Evolutionary conservation across 2,329 filamentous ascomycete genomes (phyloP), one percentile per base, ranked within the genome.

Genomic region (Colletotrichum shisoi): DNA sequence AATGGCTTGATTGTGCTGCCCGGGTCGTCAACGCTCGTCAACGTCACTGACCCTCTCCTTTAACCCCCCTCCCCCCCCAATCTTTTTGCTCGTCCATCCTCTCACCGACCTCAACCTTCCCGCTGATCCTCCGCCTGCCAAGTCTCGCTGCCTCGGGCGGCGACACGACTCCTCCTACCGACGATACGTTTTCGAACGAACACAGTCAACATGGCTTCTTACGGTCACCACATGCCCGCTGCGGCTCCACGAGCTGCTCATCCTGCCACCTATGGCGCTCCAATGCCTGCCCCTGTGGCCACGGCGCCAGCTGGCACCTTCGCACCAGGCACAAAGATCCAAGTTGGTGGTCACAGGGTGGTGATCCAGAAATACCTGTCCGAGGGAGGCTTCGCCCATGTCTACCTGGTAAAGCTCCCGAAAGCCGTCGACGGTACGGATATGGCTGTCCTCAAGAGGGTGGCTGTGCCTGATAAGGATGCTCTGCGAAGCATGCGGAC

Each of bases 331-430:
- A 99, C 95, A 70, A 97, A 98, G 84, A 96, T 99, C 74, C 94
- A 97, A 77, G 93, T 97, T 63, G 95, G 95, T 76, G 88, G 86
- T 76, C 95, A 99, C 78, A 90, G 93, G 71, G 94, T 98, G 68
- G 87, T 96, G 58, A 96, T 99, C 72, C 93, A 97, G 76, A 95
- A 94, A 78, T 99, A 99, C 80, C 89, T 99, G 56, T 98, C 95
- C 70, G 95, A 99, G 81, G 95, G 95, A 72, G 95, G 95, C 46
- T 99, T 99, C 76, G 95, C 95, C 73, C 95, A 99, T 79, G 95
- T 99, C 74, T 99, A 99, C 80, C 89, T 98, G 57, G 95, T 98
- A 76, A 93, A 91, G 77, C 83, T 98, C 68, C 89, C 93, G 40
- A 86, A 89, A 72, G 85, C 92, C 63, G 83, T 94, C 74, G 87